Evolutionary conservation across 495 filamentous ascomycete species (phyloP).

Genomic region (Trichoderma asperelloides): DNA sequence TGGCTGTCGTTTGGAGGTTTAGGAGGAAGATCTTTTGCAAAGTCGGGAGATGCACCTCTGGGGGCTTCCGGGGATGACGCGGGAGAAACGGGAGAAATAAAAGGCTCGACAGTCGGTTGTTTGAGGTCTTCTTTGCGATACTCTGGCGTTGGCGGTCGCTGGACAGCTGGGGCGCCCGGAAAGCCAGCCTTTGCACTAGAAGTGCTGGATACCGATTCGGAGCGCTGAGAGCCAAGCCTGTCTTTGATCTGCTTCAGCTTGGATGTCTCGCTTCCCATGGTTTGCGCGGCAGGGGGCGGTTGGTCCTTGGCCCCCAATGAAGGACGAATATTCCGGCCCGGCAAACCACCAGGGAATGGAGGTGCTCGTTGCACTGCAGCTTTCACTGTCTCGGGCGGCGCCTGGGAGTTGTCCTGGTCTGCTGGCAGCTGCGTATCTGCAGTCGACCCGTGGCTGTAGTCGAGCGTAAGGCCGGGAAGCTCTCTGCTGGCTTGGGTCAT

Average conservation of each 20-base stretch:
- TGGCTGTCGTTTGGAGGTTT: background rate
- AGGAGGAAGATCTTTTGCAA: background rate
- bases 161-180: background rate
- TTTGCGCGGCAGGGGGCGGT: background rate
- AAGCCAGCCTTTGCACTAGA: background rate
- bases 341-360: constrained; percentile 16
- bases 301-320: constrained; percentile 1
- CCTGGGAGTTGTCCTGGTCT: background rate
- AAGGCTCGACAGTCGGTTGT: constrained; percentile 12
- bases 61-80: constrained; percentile 21
- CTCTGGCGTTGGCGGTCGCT: constrained; percentile 11
- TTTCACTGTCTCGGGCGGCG: background rate
- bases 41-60: background rate
- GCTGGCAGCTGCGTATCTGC: constrained; percentile 15
- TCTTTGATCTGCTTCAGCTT: constrained; percentile 9
- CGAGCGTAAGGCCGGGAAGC: constrained; percentile 35
- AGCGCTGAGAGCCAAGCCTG: background rate
- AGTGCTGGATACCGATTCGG: background rate
- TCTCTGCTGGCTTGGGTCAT: constrained; percentile 31
- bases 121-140: constrained; percentile 10
- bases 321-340: constrained; percentile 27
- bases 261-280: constrained; percentile 5
- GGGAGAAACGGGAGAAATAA: constrained; percentile 22
- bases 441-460: constrained; percentile 36
- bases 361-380: constrained; percentile 1